Evolutionary conservation across 768 basidiomycete species (phyloP), one percentile per base, ranked within the genome.

Genomic region (Coprinopsis sp.): DNA sequence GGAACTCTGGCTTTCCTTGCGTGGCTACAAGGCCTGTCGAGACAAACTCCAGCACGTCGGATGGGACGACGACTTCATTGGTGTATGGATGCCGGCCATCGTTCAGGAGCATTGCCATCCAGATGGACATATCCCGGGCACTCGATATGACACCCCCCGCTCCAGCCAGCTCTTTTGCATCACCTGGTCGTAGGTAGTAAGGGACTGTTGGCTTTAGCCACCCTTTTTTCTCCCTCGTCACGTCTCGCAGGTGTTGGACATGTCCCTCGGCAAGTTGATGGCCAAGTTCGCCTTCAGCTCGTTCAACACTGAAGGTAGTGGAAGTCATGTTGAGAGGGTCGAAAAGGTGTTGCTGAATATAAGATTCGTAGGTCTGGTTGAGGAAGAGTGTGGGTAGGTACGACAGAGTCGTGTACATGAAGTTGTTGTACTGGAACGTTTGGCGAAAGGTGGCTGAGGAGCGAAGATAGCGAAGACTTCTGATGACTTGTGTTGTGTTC

Each of bases 351-450:
- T 71, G 52, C 10, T 54, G 24, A 47, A 75, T 58, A 48, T 69
- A 73, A 0, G 65, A 67, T 47, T 70, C 69, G 39, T 65, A 73
- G 0, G 67, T 56, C 38, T 70, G 64, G 36, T 71, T 69, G 44
- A 72, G 62, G 18, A 74, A 60, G 1, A 66, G 51, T 12, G 55
- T 51, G 0, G 69, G 66, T 7, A 76, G 66, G 49, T 68, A 63
- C 3, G 70, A 71, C 0, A 73, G 54, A 1, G 67, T 62, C 46
- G 66, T 65, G 46, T 68, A 74, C 71, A 72, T 72, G 43, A 73
- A 57, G 49, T 75, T 72, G 56, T 70, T 73, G 52, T 73, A 75
- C 44, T 72, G 71, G 46, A 70, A 72, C 7, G 66, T 69, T 44
- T 70, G 64, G 4, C 73, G 57, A 42, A 69, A 61, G 24, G 62